Base-by-base conservation (phyloP, 305 asterid species). In the Fraxinus albicans region DNA sequence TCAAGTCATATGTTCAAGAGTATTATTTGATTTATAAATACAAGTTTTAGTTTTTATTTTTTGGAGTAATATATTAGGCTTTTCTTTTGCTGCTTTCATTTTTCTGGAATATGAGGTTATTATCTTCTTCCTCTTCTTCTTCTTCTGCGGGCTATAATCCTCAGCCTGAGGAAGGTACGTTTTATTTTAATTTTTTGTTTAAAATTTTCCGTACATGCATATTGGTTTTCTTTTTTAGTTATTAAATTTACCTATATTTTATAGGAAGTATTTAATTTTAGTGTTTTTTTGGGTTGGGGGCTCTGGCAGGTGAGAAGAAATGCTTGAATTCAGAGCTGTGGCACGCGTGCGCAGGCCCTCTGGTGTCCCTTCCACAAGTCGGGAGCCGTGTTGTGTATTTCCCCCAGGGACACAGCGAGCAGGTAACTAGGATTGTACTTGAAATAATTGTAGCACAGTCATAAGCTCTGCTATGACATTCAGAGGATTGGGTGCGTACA, bases 291-390 rank as follows among this genome's bases (percentile, higher is more conserved):
- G 73, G 58, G 78, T 55, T 76, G 60, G 83, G 47, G 40, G 70
- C 80, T 79, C 34, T 53, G 60, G 82, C 78, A 93, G 99, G 96
- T 80, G 98, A 92, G 87, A 92, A 93, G 87, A 94, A 96, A 89
- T 94, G 98, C 97, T 91, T 96, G 94, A 96, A 96, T 88, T 93
- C 99, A 19, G 98, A 96, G 94, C 92, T 96, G 53, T 96, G 99
- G 99, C 99, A 96, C 76, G 99, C 98, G 0, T 96, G 99, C 77
- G 98, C 98, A 10, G 99, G 99, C 58, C 99, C 99, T 2, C 86
- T 96, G 79, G 98, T 96, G 79, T 94, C 99, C 3, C 94, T 96
- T 77, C 98, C 99, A 2, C 94, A 88, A 72, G 82, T 93, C 21
- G 99, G 98, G 77, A 92, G 98, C 83, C 91, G 99, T 29, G 97